A percentile compares a stretch with the other conserved stretches of the same genome.
Evolutionary conservation across 2,329 filamentous ascomycete genomes (phyloP).

Genomic region (Pestalotiopsis sp.): DNA sequence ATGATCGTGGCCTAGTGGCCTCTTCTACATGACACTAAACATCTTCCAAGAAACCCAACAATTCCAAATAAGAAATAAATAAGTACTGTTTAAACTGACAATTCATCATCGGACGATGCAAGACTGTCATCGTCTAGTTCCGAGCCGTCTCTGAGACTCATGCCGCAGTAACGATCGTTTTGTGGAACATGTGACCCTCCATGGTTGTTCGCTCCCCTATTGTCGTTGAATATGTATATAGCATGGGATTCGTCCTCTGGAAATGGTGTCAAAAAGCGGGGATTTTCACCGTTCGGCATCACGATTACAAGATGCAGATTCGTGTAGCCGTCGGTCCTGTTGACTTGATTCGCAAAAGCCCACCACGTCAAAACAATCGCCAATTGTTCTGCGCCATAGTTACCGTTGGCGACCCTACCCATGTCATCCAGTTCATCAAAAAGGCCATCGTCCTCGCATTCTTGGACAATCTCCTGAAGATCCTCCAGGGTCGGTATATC

Average conservation of each 20-base stretch:
- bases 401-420: neutral
- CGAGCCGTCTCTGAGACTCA: neutral
- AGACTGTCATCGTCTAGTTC: neutral
- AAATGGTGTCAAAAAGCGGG: too few relatives aligned
- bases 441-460: neutral
- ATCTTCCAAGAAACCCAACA: too few relatives aligned
- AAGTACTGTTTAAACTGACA: too few relatives aligned
- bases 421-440: neutral
- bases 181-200: neutral
- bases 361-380: neutral
- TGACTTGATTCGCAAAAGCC: neutral
- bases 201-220: neutral
- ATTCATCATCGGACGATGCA: neutral
- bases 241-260: neutral
- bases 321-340: neutral
- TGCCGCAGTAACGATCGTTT: neutral
- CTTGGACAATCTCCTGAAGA: neutral
- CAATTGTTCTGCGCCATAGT: neutral
- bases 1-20: too few relatives aligned
- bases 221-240: neutral
- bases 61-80: too few relatives aligned
- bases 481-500: neutral
- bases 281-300: neutral
- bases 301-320: neutral
- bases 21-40: too few relatives aligned